These are phyloP conservation scores for Pichia sp. DNA, from an alignment of 1,139 yeast genomes.

Conservation along the genomic window DNA sequence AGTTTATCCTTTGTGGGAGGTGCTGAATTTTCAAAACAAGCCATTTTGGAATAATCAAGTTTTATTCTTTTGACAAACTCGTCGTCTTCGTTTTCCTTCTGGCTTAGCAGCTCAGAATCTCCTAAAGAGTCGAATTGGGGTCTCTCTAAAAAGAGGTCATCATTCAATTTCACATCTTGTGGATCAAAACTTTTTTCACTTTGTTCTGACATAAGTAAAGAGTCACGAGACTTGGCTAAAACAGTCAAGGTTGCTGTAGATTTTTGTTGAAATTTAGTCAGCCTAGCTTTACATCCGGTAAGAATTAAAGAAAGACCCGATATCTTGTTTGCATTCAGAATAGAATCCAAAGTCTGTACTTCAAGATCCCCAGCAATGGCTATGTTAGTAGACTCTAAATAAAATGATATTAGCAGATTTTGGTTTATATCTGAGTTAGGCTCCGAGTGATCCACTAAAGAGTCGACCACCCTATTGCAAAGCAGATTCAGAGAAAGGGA, in stretches of 20 bases:
- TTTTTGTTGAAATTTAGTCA: constrained; percentile 76
- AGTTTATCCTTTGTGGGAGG: constrained; percentile 31
- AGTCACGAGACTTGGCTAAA: constrained; percentile 57
- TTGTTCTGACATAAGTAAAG: constrained; percentile 25
- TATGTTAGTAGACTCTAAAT: constrained; percentile 64
- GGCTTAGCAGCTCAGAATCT: constrained; percentile 39
- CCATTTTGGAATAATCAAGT: constrained; percentile 34
- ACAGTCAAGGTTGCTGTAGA: constrained; percentile 74
- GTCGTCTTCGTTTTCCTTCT: constrained; percentile 17
- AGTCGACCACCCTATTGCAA: constrained; percentile 35
- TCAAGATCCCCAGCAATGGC: constrained; percentile 60
- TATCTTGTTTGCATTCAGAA: constrained; percentile 49
- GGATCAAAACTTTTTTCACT: constrained; percentile 37
- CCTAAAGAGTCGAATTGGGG: constrained; percentile 65
- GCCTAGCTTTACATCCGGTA: constrained; percentile 85
- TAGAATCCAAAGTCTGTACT: constrained; percentile 49
- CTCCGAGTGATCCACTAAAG: constrained; percentile 32
- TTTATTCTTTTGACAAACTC: constrained; percentile 38
- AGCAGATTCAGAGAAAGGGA: constrained; percentile 41
- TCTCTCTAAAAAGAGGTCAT: constrained; percentile 75
- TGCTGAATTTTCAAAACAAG: constrained; percentile 9
- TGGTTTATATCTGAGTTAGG: constrained; percentile 26
- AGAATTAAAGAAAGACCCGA: constrained; percentile 63
- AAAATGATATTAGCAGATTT: constrained; percentile 45
- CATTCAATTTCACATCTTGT: constrained; percentile 59